These are phyloP conservation scores for Ceratocystis eucalypticola DNA, from an alignment of 2,329 filamentous ascomycete genomes.

Conservation along the genomic window DNA sequence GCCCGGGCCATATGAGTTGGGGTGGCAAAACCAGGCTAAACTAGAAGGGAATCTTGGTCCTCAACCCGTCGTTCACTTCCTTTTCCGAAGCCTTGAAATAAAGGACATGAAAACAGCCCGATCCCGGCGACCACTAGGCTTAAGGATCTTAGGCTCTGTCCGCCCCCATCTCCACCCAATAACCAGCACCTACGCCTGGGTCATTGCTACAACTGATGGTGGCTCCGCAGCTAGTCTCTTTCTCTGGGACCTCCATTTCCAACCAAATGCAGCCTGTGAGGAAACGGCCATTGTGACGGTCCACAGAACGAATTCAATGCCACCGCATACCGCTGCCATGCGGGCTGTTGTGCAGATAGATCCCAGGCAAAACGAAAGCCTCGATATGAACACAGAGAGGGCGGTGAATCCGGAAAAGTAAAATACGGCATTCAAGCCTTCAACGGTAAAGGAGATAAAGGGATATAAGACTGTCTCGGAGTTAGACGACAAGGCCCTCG, in stretches of 20 bases:
- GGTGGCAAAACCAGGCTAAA: background rate
- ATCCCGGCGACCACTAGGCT: background rate
- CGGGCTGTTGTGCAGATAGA: constrained; percentile 42
- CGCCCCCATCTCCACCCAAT: constrained; percentile 21
- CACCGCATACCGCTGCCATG: constrained; percentile 41
- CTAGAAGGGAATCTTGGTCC: background rate
- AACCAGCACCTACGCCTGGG: background rate
- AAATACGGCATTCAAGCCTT: constrained; percentile 40
- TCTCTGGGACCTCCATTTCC: constrained; percentile 23
- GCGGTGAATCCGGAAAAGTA: constrained; percentile 48
- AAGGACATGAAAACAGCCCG: background rate
- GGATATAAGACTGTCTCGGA: constrained; percentile 33
- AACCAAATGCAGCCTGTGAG: constrained; percentile 33
- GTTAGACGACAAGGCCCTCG: constrained; percentile 1
- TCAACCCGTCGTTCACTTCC: background rate
- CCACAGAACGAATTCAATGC: constrained; percentile 43
- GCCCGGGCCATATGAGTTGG: background rate
- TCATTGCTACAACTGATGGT: background rate
- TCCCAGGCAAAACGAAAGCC: constrained; percentile 43
- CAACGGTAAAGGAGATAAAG: constrained; percentile 36
- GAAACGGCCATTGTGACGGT: constrained; percentile 34
- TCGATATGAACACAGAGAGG: constrained; percentile 42
- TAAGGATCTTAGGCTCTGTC: constrained; percentile 1
- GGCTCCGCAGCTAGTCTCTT: constrained; percentile 28
- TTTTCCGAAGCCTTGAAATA: background rate